Evolutionary conservation across 345 rosid genomes (phyloP).

Genomic region (Syzygium aromaticum): DNA sequence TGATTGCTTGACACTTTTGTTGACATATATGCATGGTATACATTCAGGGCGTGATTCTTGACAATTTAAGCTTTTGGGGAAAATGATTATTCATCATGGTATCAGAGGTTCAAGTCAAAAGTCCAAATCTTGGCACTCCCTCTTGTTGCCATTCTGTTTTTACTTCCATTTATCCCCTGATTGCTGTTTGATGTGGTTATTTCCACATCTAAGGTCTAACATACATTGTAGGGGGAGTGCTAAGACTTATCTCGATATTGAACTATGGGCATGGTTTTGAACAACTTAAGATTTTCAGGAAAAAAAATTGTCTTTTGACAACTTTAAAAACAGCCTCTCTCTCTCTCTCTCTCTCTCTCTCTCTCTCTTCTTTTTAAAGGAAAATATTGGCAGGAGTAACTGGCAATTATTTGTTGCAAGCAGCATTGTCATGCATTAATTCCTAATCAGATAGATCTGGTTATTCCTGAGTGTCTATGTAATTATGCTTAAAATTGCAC

Average conservation of each 20-base stretch:
- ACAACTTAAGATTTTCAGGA: not conserved
- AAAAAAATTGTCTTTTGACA: not conserved
- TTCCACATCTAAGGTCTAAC: not conserved
- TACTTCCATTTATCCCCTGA: not conserved
- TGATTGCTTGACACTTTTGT: not conserved
- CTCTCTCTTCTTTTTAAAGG: not conserved
- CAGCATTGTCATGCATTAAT: not conserved
- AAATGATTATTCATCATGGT: not conserved
- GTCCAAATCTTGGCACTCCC: not conserved
- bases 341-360: not conserved
- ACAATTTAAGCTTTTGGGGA: not conserved
- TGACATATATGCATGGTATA: not conserved
- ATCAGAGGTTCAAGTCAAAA: not conserved
- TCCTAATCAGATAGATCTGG: not conserved
- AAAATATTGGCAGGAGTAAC: not conserved
- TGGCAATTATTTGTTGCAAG: not conserved
- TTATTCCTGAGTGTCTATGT: not conserved
- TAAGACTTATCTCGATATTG: not conserved
- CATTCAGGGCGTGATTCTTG: not conserved
- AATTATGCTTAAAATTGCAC: conserved; percentile 2
- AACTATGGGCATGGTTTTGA: not conserved
- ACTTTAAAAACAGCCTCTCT: not conserved
- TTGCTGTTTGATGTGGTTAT: not conserved
- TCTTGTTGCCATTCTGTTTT: not conserved
- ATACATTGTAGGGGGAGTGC: not conserved